These are phyloP conservation scores for Purpureocillium lavendulum DNA, from an alignment of 2,329 filamentous ascomycete genomes.

Conservation along the genomic window DNA sequence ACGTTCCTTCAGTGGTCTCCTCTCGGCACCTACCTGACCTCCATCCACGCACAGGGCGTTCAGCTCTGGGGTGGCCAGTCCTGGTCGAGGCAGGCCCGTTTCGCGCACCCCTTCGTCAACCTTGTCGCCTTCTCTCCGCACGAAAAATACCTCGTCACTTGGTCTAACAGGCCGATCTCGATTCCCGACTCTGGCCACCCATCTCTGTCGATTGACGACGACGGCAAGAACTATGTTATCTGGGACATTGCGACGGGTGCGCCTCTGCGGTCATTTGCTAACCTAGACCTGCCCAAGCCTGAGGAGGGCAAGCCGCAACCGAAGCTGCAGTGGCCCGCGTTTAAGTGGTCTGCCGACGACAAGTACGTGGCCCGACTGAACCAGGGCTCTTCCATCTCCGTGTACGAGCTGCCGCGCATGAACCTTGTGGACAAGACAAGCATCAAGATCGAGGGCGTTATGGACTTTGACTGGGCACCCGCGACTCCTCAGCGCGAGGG, in stretches of 20 bases:
- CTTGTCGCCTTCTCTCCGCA: conserved; percentile 90
- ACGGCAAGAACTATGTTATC: conserved; percentile 98
- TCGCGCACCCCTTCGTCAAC: conserved; percentile 92
- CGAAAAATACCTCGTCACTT: conserved; percentile 92
- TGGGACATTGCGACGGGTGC: conserved; percentile 91
- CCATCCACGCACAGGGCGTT: conserved; percentile 91
- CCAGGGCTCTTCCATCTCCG: conserved; percentile 78
- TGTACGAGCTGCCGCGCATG: conserved; percentile 87
- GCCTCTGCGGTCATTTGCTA: conserved; percentile 87
- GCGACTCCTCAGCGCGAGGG: conserved; percentile 73
- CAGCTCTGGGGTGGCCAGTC: conserved; percentile 91
- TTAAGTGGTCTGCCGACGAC: conserved; percentile 98
- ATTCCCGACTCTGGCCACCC: conserved; percentile 84
- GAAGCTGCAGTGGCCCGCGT: conserved; percentile 96
- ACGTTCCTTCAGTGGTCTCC: conserved; percentile 98
- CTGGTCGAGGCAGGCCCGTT: conserved; percentile 86
- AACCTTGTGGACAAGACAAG: conserved; percentile 81
- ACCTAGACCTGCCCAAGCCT: conserved; percentile 64
- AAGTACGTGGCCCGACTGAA: conserved; percentile 93
- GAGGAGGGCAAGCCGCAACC: conserved; percentile 57
- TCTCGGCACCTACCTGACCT: conserved; percentile 86
- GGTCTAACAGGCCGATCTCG: conserved; percentile 89
- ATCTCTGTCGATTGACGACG: conserved; percentile 80
- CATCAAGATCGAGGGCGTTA: conserved; percentile 92
- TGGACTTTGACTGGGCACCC: conserved; percentile 98